These are phyloP conservation scores for Leavenworthia alabamica DNA, from an alignment of 345 rosid species.

Conservation along the genomic window DNA sequence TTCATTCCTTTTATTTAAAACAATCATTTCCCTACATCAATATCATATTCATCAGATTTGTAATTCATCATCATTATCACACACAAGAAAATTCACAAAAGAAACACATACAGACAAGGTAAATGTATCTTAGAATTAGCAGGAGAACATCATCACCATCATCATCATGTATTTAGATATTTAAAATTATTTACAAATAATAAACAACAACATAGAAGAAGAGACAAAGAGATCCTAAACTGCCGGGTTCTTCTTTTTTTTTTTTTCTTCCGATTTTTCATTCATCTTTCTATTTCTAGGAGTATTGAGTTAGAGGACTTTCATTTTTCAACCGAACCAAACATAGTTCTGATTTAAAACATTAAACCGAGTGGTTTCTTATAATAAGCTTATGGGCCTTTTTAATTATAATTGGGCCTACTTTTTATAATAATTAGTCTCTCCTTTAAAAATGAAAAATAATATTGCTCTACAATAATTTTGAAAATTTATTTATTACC, in stretches of 20 bases:
- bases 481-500: too few relatives aligned
- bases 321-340: not conserved
- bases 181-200: not conserved
- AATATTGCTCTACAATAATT: too few relatives aligned
- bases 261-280: too few relatives aligned
- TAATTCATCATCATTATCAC: too few relatives aligned
- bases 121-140: not conserved
- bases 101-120: not conserved
- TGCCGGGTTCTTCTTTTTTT: slow-evolving; percentile 4
- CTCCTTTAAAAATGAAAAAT: not conserved
- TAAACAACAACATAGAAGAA: not conserved
- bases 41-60: too few relatives aligned
- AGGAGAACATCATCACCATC: not conserved
- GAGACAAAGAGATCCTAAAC: slow-evolving; percentile 19
- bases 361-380: not conserved
- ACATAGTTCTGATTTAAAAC: not conserved
- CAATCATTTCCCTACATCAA: too few relatives aligned
- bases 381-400: not conserved
- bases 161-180: not conserved
- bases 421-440: not conserved
- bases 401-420: not conserved
- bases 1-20: too few relatives aligned
- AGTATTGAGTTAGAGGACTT: too few relatives aligned
- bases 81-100: not conserved
- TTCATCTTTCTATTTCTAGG: slow-evolving; percentile 23